A percentile compares a stretch with the other conserved stretches of the same genome.
phyloP scores from a whole-genome alignment of 2,329 filamentous ascomycete genomes.

The Hypoxylon sp. region DNA sequence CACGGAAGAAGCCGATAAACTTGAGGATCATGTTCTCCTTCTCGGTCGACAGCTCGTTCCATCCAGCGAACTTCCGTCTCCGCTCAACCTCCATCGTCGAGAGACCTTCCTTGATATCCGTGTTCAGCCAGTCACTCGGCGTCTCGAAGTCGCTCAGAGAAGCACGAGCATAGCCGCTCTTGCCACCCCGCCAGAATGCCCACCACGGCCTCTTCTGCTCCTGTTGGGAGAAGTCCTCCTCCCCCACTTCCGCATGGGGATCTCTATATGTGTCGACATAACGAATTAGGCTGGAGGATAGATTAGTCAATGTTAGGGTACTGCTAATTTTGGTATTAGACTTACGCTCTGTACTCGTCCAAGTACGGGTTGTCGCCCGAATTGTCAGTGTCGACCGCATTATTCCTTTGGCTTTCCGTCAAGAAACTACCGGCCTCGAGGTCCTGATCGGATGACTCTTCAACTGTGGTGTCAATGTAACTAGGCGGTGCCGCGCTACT shows the following conservation, averaged over 20 bases:
- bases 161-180: conserved; percentile 46
- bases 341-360: conserved; percentile 56
- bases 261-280: conserved; percentile 59
- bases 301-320: conserved; percentile 25
- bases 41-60: conserved; percentile 80
- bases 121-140: conserved; percentile 78
- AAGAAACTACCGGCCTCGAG: conserved; percentile 54
- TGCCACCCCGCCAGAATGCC: conserved; percentile 56
- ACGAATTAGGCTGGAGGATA: conserved; percentile 47
- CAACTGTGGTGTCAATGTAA: conserved; percentile 46
- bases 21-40: conserved; percentile 83
- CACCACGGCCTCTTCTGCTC: conserved; percentile 55
- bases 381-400: conserved; percentile 46
- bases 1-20: conserved; percentile 82
- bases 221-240: conserved; percentile 50
- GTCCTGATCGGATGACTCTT: conserved; percentile 50
- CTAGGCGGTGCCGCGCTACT: conserved; percentile 44
- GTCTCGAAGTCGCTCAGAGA: conserved; percentile 59
- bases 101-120: conserved; percentile 77
- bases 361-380: conserved; percentile 53
- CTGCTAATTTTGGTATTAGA: conserved; percentile 12
- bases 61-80: conserved; percentile 76
- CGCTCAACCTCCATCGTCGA: conserved; percentile 70
- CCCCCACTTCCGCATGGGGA: conserved; percentile 51
- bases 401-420: conserved; percentile 50